Conservation (phyloP, 75 land plant genomes). For the Picea glauca region DNA sequence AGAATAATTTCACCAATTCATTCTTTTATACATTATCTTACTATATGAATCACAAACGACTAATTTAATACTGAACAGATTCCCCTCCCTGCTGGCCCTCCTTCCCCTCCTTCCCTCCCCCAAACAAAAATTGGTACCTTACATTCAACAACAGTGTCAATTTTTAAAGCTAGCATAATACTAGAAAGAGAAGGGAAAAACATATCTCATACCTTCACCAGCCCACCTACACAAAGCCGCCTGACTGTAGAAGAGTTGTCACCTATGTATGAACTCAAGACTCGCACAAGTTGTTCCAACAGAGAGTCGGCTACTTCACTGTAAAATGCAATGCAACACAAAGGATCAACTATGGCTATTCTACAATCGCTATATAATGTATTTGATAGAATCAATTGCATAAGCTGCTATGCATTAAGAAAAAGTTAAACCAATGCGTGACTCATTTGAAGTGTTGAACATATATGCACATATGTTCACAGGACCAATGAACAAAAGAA, state of each 20-base stretch:
- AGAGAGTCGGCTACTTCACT: constrained; percentile 56
- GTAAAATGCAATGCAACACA: constrained; percentile 16
- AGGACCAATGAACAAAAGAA: background rate
- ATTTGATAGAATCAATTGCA: background rate
- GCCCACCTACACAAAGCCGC: constrained; percentile 82
- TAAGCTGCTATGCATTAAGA: background rate
- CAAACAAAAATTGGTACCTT: background rate
- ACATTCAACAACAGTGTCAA: background rate
- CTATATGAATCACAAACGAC: background rate
- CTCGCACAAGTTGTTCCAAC: constrained; percentile 76
- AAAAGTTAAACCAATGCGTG: background rate
- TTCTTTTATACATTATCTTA: too few relatives aligned
- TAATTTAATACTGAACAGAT: background rate
- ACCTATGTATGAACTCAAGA: constrained; percentile 76
- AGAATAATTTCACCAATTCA: background rate
- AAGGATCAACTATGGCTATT: background rate
- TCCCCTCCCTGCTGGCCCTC: background rate
- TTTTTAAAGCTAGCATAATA: background rate
- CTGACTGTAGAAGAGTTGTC: constrained; percentile 90
- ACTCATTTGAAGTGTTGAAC: background rate
- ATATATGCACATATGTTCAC: background rate
- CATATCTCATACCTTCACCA: constrained; percentile 63
- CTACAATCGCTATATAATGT: background rate
- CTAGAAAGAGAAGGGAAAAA: background rate
- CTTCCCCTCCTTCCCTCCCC: background rate